Evolutionary conservation across 176 grass and related monocot species (phyloP).

Genomic region (Echinochloa phyllopogon): DNA sequence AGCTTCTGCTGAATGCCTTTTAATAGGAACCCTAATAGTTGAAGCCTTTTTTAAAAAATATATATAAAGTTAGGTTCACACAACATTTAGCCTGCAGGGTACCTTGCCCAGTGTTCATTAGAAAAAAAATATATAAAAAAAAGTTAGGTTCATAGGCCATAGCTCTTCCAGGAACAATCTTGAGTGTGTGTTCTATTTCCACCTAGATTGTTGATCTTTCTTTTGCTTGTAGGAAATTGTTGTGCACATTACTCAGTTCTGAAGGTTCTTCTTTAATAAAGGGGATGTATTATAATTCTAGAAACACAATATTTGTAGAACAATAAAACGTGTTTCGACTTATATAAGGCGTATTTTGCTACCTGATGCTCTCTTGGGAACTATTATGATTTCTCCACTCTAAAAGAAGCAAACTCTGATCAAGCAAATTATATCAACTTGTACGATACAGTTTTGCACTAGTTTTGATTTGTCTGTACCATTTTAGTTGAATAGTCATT

Average conservation of each 20-base stretch:
- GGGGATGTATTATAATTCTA: background rate
- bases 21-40: background rate
- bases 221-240: constrained; percentile 27
- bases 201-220: background rate
- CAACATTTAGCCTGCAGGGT: constrained; percentile 3
- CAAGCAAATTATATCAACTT: background rate
- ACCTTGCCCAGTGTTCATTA: background rate
- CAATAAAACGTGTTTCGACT: background rate
- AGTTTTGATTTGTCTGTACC: constrained; percentile 1
- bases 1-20: background rate
- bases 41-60: background rate
- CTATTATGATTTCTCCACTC: constrained; percentile 2
- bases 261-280: background rate
- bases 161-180: background rate
- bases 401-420: constrained; percentile 21
- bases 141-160: background rate
- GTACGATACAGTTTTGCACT: constrained; percentile 12
- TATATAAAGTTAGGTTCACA: background rate
- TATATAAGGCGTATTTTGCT: background rate
- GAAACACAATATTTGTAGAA: background rate
- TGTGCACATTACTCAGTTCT: background rate
- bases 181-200: background rate
- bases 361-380: constrained; percentile 2
- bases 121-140: background rate
- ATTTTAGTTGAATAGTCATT: constrained; percentile 23